Evolutionary conservation across 2,329 filamentous ascomycete species (phyloP), one percentile per base, ranked within the genome.

Genomic region (Alternaria sp.): DNA sequence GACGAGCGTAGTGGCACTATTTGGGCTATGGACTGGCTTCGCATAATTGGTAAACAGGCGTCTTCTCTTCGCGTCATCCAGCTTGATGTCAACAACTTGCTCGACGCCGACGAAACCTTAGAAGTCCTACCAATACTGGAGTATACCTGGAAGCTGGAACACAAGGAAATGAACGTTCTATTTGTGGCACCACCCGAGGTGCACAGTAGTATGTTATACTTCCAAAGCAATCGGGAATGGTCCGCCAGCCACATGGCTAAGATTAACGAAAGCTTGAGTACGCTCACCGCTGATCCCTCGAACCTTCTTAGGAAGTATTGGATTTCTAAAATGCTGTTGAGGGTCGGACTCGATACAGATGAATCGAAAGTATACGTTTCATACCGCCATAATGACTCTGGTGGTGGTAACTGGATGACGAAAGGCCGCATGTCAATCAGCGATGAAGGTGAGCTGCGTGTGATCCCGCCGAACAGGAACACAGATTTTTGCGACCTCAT

Each of bases 91-190:
- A 18, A 11, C 8, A 41, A 18, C n/a, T 18, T 41, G n/a, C 37
- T 41, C 11, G 33, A 41, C 4, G 15, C 8, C 0, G 15, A 18
- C 33, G 33, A 10, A 18, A 3, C 4, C 33, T 41, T 41, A 3
- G 37, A 41, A 3, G 1, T 41, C 37, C 9, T 41, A 6, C 37
- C 37, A 3, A 41, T 41, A 18, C 37, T 41, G n/a, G 37, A 10
- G n/a, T 18, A 41, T 1, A 18, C 37, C 9, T 41, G 37, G 37
- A 41, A 41, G n/a, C 37, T 11, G 37, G 37, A 41, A 18, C 37
- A 41, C 37, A 18, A 41, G 9, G 4, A 41, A 0, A 41, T 41
- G 37, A 3, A 1, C 0, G 37, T 18, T 3, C 1, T 2, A 1
- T 41, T 41, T 18, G 37, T 41, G 37, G 1, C 9, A 41, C 9